Base-by-base conservation (phyloP, 2,329 filamentous ascomycete species). In the Botrytis sinoallii region DNA sequence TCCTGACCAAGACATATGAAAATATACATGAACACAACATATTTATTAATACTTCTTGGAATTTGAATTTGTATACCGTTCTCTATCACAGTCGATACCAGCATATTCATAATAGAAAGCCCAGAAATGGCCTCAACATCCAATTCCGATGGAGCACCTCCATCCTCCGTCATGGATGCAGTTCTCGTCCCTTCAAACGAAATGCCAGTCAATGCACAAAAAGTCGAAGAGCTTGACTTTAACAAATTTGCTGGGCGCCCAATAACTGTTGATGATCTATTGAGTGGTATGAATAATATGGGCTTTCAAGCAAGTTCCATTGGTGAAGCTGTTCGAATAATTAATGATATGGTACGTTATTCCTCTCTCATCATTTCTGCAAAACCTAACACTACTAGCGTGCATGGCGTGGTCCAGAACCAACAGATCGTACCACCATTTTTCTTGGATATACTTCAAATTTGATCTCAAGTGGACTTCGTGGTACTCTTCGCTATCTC, bases 401-500 rank as follows among this genome's bases (percentile, higher is more conserved):
- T 81, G 88, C 88, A 73, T 98, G 93, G 91, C 87, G 87, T 75
- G 92, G 97, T 81, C 89, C 93, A 0, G 92, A 95, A 80, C 93
- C 93, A 2, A 89, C 89, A 22, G 90, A 92, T 40, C 89, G 89
- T 79, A 96, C 96, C 29, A 98, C 96, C 75, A 95, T 99, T 79
- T 98, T 99, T 83, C 89, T 99, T 14, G 96, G 96, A 73, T 99
- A 98, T 85, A 99, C 96, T 16, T 97, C 94, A 69, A 99, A 99
- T 82, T 88, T 99, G 79, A 98, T 99, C 80, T 98, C 96, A 0
- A 99, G 95, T 5, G 96, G 96, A 14, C 88, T 99, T 44, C 90
- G 96, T 71, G 95, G 97, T 77, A 95, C 95, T 52, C 86, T 99
- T 77, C 93, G 96, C 73, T 99, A 94, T 85, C 89, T 99, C 0